Evolutionary conservation across 495 filamentous ascomycete genomes (phyloP).

Genomic region (Penicillium tannophilum): DNA sequence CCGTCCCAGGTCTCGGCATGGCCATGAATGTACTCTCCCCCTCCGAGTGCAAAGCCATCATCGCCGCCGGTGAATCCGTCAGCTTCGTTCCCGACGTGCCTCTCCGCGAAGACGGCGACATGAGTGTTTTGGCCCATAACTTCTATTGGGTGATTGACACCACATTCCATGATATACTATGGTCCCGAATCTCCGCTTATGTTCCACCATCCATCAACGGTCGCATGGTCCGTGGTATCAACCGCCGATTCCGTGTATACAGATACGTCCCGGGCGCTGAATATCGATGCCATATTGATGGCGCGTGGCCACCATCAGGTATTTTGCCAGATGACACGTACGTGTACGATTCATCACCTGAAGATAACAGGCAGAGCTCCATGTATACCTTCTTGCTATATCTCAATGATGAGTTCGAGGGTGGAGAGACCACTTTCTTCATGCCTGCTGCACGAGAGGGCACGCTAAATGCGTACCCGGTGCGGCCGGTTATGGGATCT

Average conservation of each 20-base stretch:
- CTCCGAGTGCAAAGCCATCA: conserved; percentile 38
- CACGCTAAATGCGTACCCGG: conserved; percentile 40
- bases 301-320: conserved; percentile 43
- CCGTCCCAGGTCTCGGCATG: conserved; percentile 39
- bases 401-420: conserved; percentile 45
- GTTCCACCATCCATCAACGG: conserved; percentile 37
- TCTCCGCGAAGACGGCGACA: conserved; percentile 40
- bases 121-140: conserved; percentile 45
- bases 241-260: conserved; percentile 44
- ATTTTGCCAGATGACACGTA: conserved; percentile 39
- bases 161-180: conserved; percentile 42
- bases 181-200: conserved; percentile 35
- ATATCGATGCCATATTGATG: conserved; percentile 43
- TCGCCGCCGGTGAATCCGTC: conserved; percentile 43
- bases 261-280: conserved; percentile 44
- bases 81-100: conserved; percentile 40
- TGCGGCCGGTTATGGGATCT: conserved; percentile 43
- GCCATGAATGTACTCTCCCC: conserved; percentile 37
- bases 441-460: conserved; percentile 39
- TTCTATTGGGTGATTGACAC: conserved; percentile 46
- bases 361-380: conserved; percentile 39
- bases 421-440: conserved; percentile 45
- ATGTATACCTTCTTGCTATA: conserved; percentile 47
- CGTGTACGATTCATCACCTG: conserved; percentile 40
- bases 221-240: conserved; percentile 36